phyloP scores from a whole-genome alignment of 1,139 yeast genomes.

The Candida sanyaensis region DNA sequence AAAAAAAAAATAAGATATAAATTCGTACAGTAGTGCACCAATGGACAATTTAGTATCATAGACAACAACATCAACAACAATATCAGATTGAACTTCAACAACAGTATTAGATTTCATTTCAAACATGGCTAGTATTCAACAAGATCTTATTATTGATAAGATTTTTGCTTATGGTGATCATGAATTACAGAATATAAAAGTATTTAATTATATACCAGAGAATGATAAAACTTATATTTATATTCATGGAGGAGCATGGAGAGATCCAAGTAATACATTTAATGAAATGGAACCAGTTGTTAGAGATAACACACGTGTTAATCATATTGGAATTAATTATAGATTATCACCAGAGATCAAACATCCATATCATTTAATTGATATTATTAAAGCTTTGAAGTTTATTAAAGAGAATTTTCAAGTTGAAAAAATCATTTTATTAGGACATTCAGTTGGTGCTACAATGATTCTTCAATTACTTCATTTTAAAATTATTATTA shows the following conservation, averaged over 20 bases:
- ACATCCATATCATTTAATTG: slow-evolving; percentile 68
- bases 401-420: slow-evolving; percentile 22
- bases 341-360: slow-evolving; percentile 62
- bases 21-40: not conserved
- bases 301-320: slow-evolving; percentile 11
- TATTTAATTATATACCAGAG: slow-evolving; percentile 18
- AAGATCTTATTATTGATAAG: not conserved
- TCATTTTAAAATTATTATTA: slow-evolving; percentile 23
- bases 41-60: not conserved
- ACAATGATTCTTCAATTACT: slow-evolving; percentile 63
- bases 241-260: slow-evolving; percentile 92
- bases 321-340: slow-evolving; percentile 59
- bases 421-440: slow-evolving; percentile 26
- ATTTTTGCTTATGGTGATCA: slow-evolving; percentile 23
- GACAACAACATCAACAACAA: too few species aligned
- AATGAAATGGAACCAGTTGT: slow-evolving; percentile 53
- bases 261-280: slow-evolving; percentile 63
- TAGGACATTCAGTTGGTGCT: slow-evolving; percentile 88
- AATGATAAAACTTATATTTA: slow-evolving; percentile 39
- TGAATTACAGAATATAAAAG: slow-evolving; percentile 24
- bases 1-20: not conserved
- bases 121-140: not conserved
- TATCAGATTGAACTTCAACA: too few species aligned
- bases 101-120: too few species aligned
- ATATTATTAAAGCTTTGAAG: slow-evolving; percentile 50